Evolutionary conservation across 2,329 filamentous ascomycete genomes (phyloP), one percentile per base, ranked within the genome.

Genomic region (Myriosclerotinia duriaeana): DNA sequence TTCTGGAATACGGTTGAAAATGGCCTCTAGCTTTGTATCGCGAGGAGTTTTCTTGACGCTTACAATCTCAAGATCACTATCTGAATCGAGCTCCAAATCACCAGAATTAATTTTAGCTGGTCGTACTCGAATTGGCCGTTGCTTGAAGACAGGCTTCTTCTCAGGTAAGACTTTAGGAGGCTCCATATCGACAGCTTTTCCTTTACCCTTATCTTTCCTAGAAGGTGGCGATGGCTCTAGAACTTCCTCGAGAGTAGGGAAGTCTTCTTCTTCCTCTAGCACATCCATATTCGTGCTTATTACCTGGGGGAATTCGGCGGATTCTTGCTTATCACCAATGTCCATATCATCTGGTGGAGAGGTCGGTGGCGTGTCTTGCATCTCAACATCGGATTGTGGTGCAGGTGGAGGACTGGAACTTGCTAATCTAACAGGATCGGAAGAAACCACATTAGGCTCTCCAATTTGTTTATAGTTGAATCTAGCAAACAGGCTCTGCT

Each of bases 401-500:
- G 69, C 68, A 34, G 76, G 76, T 12, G 70, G 67, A 36, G 81
- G 81, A 30, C 85, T 88, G 3, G 89, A 90, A 75, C 83, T 87
- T 7, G 79, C 72, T 15, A 79, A 77, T 65, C 81, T 75, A 4
- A 77, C 76, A 12, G 76, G 77, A 30, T 76, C 77, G 7, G 67
- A 67, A 15, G 69, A 69, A 40, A 79, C 59, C 62, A 72, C 52
- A 69, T 72, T 50, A 22, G 59, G 58, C 7, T 82, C 80, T 30
- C 53, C 69, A 6, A 48, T 66, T 22, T 79, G 79, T 73, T 83
- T 85, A 74, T 89, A 93, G 75, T 93, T 93, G 80, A 98, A 97
- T 34, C 86, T 86, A 64, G 92, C 89, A 74, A 98, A 90, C 1
- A 99, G 82, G 67, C 90, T 90, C 48, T 88, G 86, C 72, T 93